Base-by-base conservation (phyloP, 129 eudicot genomes). In the Chrysanthemum makinoi region DNA sequence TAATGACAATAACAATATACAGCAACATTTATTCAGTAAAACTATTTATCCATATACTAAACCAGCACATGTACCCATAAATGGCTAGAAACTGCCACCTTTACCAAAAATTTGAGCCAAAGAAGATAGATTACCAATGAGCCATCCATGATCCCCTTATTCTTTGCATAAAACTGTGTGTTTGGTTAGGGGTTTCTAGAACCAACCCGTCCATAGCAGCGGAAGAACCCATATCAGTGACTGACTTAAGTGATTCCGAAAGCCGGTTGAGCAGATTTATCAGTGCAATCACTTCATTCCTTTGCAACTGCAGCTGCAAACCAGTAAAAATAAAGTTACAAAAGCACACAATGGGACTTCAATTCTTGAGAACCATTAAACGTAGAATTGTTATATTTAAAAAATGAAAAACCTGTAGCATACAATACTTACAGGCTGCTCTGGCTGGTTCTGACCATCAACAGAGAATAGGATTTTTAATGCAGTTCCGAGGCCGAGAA, bases 401-500 rank as follows among this genome's bases (percentile, higher is more conserved):
- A 16, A 74, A 15, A 43, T 3, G 10, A 13, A 13, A 28, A 51
- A 61, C 7, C 46, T 44, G 4, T 26, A 22, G 39, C 13, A 55
- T 56, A 17, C 47, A n/a, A 66, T 46, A 79, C 94, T 91, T 70
- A 91, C 98, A 57, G 80, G 86, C 62, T 86, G 88, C 54, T 76
- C 64, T 17, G 79, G 77, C 50, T 72, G 71, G 62, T 76, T 72
- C 47, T 81, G 80, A 78, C 76, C 80, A 67, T 92, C 87, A 60
- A 82, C 96, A 10, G 96, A 86, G 68, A 92, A 92, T 17, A 92
- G 86, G 72, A 86, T 92, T 78, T 92, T 92, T 43, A 92, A 71
- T 11, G 98, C 98, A 57, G 98, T 92, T 33, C 96, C 95, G 33
- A 92, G 95, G 72, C 98, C 98, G 80, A 89, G 98, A 68, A 89